Evolutionary conservation across 106 monocot genomes (phyloP).

Genomic region (Triglochin maritima): DNA sequence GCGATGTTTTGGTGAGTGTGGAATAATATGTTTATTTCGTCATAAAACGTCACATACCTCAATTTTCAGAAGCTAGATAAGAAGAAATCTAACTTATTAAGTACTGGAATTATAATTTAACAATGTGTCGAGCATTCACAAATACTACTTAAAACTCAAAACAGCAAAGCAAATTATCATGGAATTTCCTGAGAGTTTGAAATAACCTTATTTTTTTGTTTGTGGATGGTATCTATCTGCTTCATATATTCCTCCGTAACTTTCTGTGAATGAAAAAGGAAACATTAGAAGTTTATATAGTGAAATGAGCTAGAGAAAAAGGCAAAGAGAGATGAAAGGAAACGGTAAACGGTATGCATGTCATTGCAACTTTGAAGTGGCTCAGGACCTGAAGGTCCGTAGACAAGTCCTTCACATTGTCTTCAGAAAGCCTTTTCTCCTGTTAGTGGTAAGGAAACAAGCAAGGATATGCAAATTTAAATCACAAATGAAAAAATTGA

Average conservation of each 20-base stretch:
- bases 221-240: constrained; percentile 73
- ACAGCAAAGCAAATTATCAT: no score
- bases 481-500: not conserved
- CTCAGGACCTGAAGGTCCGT: constrained; percentile 73
- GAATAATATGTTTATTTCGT: no score
- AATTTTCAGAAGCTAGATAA: no score
- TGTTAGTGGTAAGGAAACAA: constrained; percentile 9
- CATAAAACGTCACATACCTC: no score
- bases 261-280: constrained; percentile 28
- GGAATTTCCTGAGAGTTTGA: no score
- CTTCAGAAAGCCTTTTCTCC: constrained; percentile 99
- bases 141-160: no score
- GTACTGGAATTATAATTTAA: no score
- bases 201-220: constrained; percentile 83
- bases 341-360: no score
- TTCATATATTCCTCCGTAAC: constrained; percentile 87
- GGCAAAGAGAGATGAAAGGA: not conserved
- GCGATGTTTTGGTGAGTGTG: no score
- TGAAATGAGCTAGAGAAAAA: not conserved
- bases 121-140: no score
- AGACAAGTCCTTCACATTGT: constrained; percentile 94
- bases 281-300: not conserved
- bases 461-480: not conserved
- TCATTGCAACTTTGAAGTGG: not conserved
- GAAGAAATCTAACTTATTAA: no score